These are phyloP conservation scores for Aphanomyces stellatus DNA, from an alignment of 352 stramenopile genomes.

Conservation along the genomic window DNA sequence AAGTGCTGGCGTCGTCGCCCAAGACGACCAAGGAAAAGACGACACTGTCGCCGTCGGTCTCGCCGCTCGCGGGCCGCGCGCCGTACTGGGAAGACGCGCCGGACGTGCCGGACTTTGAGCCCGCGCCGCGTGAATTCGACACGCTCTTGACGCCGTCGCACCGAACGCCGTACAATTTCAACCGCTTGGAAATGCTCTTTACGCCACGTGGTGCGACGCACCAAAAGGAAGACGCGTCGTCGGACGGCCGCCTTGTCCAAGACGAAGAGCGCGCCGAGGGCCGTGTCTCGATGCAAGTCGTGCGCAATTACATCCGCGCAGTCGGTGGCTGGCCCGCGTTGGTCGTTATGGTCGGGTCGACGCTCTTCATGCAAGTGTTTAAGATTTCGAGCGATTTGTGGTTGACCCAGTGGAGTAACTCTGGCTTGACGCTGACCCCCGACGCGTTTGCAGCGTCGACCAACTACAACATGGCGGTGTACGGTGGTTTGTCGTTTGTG, in stretches of 20 bases:
- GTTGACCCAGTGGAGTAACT: conserved; percentile 5
- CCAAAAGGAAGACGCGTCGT: background rate
- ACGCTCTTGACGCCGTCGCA: conserved; percentile 17
- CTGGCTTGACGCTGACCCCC: background rate
- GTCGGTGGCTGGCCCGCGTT: conserved; percentile 27
- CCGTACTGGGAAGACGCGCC: background rate
- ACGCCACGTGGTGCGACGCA: conserved; percentile 11
- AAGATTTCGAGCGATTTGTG: conserved; percentile 9
- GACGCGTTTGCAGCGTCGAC: conserved; percentile 14
- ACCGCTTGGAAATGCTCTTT: background rate
- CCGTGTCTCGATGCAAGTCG: conserved; percentile 50
- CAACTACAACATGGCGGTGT: conserved; percentile 25
- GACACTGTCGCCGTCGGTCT: background rate
- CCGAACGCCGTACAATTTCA: conserved; percentile 13
- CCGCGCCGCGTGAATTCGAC: background rate
- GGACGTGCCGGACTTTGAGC: background rate
- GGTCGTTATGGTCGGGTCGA: background rate
- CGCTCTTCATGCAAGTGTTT: background rate
- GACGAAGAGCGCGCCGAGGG: conserved; percentile 62
- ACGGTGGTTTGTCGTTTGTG: conserved; percentile 1
- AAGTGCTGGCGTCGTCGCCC: background rate
- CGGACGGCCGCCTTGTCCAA: conserved; percentile 30
- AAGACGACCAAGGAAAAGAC: background rate
- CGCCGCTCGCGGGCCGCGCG: background rate
- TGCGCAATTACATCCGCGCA: conserved; percentile 38